A percentile compares a stretch with the other conserved stretches of the same genome.
phyloP scores from a whole-genome alignment of 2,329 filamentous ascomycete genomes.

The Chrysoporthe austroafricana region DNA sequence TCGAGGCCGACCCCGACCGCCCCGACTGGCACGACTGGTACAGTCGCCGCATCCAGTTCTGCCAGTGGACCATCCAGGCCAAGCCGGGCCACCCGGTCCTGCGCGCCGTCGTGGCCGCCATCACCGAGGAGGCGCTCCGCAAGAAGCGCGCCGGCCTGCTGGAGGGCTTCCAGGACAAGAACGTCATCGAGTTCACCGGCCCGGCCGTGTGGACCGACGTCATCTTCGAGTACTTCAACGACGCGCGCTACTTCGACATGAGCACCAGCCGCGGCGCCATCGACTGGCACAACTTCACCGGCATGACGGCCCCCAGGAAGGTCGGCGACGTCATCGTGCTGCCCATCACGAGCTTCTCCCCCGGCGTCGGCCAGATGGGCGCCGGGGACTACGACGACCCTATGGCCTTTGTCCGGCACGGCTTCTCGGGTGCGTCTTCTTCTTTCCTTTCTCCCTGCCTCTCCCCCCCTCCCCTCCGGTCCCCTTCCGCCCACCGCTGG shows the following conservation, averaged over 20 bases:
- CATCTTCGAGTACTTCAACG: slow-evolving; percentile 93
- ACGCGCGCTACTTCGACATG: slow-evolving; percentile 86
- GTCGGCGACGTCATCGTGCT: slow-evolving; percentile 92
- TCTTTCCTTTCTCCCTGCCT: neutral
- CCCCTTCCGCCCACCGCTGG: neutral
- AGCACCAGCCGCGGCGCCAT: slow-evolving; percentile 71
- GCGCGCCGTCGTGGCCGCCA: slow-evolving; percentile 81
- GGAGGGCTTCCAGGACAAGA: slow-evolving; percentile 63
- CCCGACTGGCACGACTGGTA: slow-evolving; percentile 96
- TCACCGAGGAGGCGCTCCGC: slow-evolving; percentile 79
- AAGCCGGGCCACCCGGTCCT: slow-evolving; percentile 94
- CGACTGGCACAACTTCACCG: slow-evolving; percentile 86
- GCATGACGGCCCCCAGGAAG: slow-evolving; percentile 80
- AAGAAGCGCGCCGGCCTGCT: slow-evolving; percentile 72
- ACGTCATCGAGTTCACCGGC: slow-evolving; percentile 91
- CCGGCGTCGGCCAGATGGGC: slow-evolving; percentile 91
- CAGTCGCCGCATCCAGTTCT: slow-evolving; percentile 94
- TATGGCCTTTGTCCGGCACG: slow-evolving; percentile 97
- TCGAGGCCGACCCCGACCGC: slow-evolving; percentile 94
- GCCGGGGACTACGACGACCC: slow-evolving; percentile 86
- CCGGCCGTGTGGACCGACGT: slow-evolving; percentile 93
- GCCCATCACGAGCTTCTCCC: slow-evolving; percentile 96
- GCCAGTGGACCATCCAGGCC: slow-evolving; percentile 97
- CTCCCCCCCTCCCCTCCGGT: neutral
- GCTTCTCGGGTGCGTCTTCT: slow-evolving; percentile 78